Percentiles rank a stretch among this genome's conserved stretches.
phyloP scores from a whole-genome alignment of 1,139 yeast species.

The Zygoascus hellenicus region DNA sequence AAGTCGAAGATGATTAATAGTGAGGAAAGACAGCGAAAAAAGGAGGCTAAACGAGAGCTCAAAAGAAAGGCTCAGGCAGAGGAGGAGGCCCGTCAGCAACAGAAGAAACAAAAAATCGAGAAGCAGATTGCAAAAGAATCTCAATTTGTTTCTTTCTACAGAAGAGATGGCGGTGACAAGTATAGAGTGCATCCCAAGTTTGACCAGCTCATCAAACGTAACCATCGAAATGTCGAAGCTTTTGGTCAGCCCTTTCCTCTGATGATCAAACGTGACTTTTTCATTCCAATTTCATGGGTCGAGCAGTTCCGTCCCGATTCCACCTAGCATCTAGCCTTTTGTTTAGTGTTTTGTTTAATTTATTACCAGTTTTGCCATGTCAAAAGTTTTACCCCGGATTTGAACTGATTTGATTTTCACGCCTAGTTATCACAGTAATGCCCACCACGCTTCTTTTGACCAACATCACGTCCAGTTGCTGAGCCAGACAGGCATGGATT shows the following conservation, averaged over 20 bases:
- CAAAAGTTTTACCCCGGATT: no score
- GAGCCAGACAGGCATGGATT: no score
- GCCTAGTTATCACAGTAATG: no score
- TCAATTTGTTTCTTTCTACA: slow-evolving; percentile 4
- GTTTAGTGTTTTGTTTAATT: no score
- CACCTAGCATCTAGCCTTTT: no score
- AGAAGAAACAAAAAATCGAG: background rate
- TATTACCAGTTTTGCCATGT: no score
- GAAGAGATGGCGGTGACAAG: background rate
- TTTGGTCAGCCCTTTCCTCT: slow-evolving; percentile 24
- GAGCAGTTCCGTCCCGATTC: background rate
- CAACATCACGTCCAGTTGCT: no score
- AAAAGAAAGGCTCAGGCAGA: background rate
- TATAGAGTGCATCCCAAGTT: slow-evolving; percentile 17
- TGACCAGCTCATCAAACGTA: slow-evolving; percentile 20
- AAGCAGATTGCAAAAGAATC: background rate
- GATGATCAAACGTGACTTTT: slow-evolving; percentile 61
- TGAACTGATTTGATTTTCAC: no score
- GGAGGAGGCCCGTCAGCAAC: slow-evolving; percentile 1
- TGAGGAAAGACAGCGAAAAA: background rate
- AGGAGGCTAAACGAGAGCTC: background rate
- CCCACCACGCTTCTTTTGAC: no score
- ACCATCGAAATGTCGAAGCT: slow-evolving; percentile 21
- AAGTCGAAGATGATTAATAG: background rate
- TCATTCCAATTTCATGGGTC: slow-evolving; percentile 78